Evolutionary conservation across 495 filamentous ascomycete genomes (phyloP), one percentile per base, ranked within the genome.

Genomic region (Aspergillus ellipticus): DNA sequence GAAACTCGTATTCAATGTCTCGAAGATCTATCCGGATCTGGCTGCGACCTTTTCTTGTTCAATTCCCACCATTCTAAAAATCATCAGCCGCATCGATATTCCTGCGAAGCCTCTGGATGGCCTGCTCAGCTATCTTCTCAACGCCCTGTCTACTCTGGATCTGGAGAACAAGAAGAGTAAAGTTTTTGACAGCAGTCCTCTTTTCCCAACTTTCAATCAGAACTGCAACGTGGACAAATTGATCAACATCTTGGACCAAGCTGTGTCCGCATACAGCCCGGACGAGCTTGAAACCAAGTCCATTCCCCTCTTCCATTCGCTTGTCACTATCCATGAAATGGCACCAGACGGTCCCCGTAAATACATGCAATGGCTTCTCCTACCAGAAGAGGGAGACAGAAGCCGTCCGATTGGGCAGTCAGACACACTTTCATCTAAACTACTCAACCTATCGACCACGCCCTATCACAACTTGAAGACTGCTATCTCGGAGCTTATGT

Each of bases 1-100:
- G 11, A 96, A 97, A 64, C 76, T 98, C 42, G 70, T 96, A 6
- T 98, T 95, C 74, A 97, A 96, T 68, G 72, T 96, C 37, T 86
- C 84, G 5, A 84, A 90, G 64, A 82, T 86, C 59, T 86, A 83
- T 61, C 82, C 85, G 0, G 74, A 84, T 49, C 74, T 85, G 11
- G 64, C 75, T 20, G 66, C 64, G 17, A 68, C 75, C 1, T 96
- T 96, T 66, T 81, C 83, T 0, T 69, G 76, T 15, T 85, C 88
- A 0, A 79, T 96, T 29, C 81, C 85, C 3, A 79, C 82, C 52
- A 83, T 98, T 11, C 74, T 94, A 56, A 86, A 83, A 53, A 81
- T 96, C 11, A 79, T 98, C 31, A 70, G 67, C 41, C 73, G 74
- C n/a, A 73, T 76, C 8, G 70, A 80, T 19, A 75, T 87, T 15